Conservation (phyloP, 139 green algal species). For the Tetraselmis striata region DNA sequence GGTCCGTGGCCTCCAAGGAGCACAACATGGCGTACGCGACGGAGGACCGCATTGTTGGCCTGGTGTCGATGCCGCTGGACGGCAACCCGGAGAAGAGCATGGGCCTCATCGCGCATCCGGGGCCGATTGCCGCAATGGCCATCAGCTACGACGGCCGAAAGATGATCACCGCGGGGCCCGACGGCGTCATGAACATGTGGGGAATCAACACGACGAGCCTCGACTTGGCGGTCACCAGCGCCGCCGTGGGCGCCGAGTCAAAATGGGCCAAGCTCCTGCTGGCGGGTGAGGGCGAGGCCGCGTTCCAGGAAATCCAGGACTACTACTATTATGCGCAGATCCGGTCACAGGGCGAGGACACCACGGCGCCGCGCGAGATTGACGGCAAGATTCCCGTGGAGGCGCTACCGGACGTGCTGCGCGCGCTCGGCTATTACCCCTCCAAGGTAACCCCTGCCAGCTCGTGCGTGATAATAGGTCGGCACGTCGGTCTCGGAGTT, state of each 20-base stretch:
- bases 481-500: too few species aligned
- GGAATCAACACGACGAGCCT: conserved; percentile 36
- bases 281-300: conserved; percentile 16
- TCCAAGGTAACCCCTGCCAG: too few species aligned
- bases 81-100: conserved; percentile 48
- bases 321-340: conserved; percentile 62
- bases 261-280: conserved; percentile 38
- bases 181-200: conserved; percentile 55
- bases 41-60: conserved; percentile 46
- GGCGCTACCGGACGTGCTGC: conserved; percentile 56
- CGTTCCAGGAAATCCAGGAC: conserved; percentile 54
- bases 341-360: conserved; percentile 40
- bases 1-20: conserved; percentile 17
- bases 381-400: conserved; percentile 37
- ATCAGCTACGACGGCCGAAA: conserved; percentile 53
- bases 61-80: conserved; percentile 57
- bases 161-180: conserved; percentile 48
- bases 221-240: neutral
- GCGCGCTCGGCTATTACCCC: conserved; percentile 63
- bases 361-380: conserved; percentile 21
- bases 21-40: conserved; percentile 55
- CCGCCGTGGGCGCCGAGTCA: neutral
- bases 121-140: conserved; percentile 28
- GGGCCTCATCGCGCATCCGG: conserved; percentile 71
- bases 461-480: too few species aligned